Evolutionary conservation across 108 stramenopile genomes (phyloP).

Genomic region (Nitzschia inconspicua): DNA sequence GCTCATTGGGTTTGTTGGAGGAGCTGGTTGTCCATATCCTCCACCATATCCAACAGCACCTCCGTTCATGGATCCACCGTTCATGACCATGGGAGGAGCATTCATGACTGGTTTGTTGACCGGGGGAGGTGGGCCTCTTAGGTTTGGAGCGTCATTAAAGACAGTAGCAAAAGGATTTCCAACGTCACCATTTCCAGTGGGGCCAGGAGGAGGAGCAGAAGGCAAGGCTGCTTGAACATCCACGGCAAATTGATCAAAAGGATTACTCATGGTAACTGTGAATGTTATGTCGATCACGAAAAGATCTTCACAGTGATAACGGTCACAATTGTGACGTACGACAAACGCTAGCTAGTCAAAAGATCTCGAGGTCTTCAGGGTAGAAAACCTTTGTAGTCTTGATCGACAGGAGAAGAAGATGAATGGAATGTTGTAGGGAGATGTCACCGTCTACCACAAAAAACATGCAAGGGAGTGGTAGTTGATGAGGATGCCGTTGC

Average conservation of each 20-base stretch:
- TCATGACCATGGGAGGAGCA: constrained; percentile 20
- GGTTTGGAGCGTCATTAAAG: constrained; percentile 18
- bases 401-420: too few species aligned
- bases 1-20: constrained; percentile 14
- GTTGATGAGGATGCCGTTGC: too few species aligned
- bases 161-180: constrained; percentile 27
- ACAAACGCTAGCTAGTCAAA: too few species aligned
- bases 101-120: constrained; percentile 38
- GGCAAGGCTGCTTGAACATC: constrained; percentile 57
- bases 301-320: too few species aligned
- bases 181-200: constrained; percentile 12
- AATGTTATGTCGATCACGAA: too few species aligned
- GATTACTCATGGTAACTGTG: constrained; percentile 77
- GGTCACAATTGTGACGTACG: too few species aligned
- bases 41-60: too few species aligned
- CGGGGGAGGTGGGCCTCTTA: constrained; percentile 27
- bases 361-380: too few species aligned
- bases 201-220: constrained; percentile 14
- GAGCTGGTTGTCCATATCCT: constrained; percentile 6
- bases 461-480: too few species aligned
- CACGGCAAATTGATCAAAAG: constrained; percentile 82
- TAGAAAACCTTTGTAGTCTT: too few species aligned
- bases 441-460: too few species aligned
- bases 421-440: too few species aligned
- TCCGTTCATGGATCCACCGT: constrained; percentile 7